Base-by-base conservation (phyloP, 192 early-diverging fungal genomes). In the Martensiomyces pterosporus region DNA sequence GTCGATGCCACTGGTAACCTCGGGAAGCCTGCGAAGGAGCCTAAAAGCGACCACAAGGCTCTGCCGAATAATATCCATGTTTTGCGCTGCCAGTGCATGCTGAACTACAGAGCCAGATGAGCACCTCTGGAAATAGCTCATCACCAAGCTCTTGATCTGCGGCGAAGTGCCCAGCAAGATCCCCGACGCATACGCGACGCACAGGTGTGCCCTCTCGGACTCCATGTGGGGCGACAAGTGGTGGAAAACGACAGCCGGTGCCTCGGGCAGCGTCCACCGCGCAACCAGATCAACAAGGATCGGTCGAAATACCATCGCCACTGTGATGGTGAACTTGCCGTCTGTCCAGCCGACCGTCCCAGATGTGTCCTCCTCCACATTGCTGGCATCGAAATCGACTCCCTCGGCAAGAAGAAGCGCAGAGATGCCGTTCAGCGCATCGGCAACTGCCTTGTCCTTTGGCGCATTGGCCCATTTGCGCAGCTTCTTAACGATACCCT, bases 281-380 rank as follows among this genome's bases (percentile, higher is more conserved):
- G 85, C 85, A 0, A 80, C 77, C 23, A 96, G 74, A 46, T 96
- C 93, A 18, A 93, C 75, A 7, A 90, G 70, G 12, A 96, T 56
- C 2, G 91, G 87, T 15, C 93, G 66, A 54, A 83, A 85, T 8
- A 76, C 62, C 27, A 35, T 15, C 5, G 49, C 51, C 24, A 65
- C 63, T 16, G 47, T 25, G 9, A 51, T 10, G 6, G 69, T 60
- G 25, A 73, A 52, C 46, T 18, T 44, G 14, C 69, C 69, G n/a
- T 73, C 69, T 9, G 50, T 2, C 69, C 69, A 73, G 26, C 24
- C 35, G 0, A 33, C 55, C n/a, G n/a, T n/a, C n/a, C n/a, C n/a
- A n/a, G n/a, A n/a, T n/a, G n/a, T n/a, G n/a, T 43, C 40, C 45
- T 17, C n/a, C 19, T 21, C 24, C 21, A 0, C 6, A 21, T 19